Evolutionary conservation across 495 filamentous ascomycete genomes (phyloP).

Genomic region (Podospora comata): DNA sequence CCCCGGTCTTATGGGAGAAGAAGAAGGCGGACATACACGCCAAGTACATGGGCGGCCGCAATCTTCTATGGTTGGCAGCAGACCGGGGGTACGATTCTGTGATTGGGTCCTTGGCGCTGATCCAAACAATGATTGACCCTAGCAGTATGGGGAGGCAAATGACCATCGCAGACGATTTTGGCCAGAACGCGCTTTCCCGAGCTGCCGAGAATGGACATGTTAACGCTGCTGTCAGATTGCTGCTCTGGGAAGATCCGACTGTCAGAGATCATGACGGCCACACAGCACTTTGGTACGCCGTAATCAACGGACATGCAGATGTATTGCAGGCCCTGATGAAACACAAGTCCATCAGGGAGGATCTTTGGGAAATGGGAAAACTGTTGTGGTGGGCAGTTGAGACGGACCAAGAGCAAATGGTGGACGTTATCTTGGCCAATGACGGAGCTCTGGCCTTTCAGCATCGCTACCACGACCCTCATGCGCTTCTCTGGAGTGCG

Average conservation of each 20-base stretch:
- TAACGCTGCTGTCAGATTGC: background rate
- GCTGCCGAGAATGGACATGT: constrained; percentile 4
- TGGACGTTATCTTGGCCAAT: background rate
- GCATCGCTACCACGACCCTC: background rate
- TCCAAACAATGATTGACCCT: too few relatives aligned
- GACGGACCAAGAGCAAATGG: background rate
- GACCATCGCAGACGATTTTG: background rate
- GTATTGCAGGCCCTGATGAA: background rate
- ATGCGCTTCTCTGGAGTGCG: background rate
- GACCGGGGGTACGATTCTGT: background rate
- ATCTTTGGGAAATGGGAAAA: background rate
- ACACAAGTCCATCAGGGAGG: background rate
- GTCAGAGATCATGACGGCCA: background rate
- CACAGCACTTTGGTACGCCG: background rate
- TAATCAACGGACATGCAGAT: background rate
- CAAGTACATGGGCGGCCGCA: background rate
- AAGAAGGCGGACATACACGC: background rate
- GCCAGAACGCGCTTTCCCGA: background rate
- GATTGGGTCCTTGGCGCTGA: background rate
- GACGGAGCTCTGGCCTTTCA: background rate
- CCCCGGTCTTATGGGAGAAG: background rate
- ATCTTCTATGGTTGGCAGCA: background rate
- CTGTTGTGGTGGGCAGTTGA: background rate
- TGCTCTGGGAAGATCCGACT: background rate
- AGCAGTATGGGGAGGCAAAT: too few relatives aligned